Conservation (phyloP, 2,329 filamentous ascomycete genomes). For the Diaporthe longicolla region DNA sequence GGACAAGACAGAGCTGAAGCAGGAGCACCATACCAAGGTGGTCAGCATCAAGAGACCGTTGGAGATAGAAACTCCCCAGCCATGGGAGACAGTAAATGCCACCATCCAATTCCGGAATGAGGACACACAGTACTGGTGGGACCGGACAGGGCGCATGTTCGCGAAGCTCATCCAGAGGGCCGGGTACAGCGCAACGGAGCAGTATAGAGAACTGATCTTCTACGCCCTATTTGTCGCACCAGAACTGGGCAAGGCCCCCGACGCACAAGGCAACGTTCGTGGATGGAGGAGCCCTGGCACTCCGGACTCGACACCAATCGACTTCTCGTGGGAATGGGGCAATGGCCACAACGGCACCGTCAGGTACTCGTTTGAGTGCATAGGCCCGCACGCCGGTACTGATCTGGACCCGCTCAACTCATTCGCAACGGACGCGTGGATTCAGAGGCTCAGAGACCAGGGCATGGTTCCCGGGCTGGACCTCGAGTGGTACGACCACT, state of each 20-base stretch:
- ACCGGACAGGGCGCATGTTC: conserved; percentile 46
- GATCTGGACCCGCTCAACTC: conserved; percentile 45
- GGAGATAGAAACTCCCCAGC: conserved; percentile 8
- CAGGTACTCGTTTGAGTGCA: conserved; percentile 47
- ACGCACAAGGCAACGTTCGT: conserved; percentile 36
- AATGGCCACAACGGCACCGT: conserved; percentile 44
- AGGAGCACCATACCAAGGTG: conserved; percentile 1
- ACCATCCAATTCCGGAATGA: conserved; percentile 44
- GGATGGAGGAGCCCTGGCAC: conserved; percentile 46
- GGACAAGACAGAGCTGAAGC: conserved; percentile 20
- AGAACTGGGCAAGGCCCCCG: conserved; percentile 45
- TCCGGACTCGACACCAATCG: conserved; percentile 46
- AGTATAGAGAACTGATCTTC: conserved; percentile 48
- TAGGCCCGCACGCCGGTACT: conserved; percentile 45
- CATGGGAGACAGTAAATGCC: conserved; percentile 45
- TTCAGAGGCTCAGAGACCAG: conserved; percentile 43
- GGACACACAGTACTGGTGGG: conserved; percentile 48
- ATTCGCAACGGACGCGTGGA: conserved; percentile 44
- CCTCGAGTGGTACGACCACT: conserved; percentile 46
- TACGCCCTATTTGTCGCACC: conserved; percentile 46
- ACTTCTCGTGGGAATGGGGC: conserved; percentile 48
- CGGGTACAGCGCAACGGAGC: conserved; percentile 45
- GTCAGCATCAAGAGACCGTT: conserved; percentile 2
- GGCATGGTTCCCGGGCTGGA: conserved; percentile 46
- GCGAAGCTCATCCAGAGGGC: conserved; percentile 47